phyloP scores from a whole-genome alignment of 1,284 basidiomycete genomes.

The Leccinum subrobustum region DNA sequence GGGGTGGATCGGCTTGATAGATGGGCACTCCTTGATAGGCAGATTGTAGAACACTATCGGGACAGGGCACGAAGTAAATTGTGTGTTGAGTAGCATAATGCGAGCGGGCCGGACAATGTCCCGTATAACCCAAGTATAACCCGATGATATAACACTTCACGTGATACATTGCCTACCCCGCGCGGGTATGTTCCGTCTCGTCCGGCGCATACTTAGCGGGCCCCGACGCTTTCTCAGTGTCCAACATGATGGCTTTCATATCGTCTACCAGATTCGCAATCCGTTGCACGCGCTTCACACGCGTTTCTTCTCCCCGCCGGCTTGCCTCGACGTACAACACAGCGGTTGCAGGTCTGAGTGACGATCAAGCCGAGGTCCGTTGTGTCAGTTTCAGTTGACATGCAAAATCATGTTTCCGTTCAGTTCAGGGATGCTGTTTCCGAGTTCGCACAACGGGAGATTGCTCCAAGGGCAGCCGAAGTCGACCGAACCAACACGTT shows the following conservation, averaged over 20 bases:
- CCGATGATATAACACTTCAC: conserved; percentile 8
- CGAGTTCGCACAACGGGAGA: conserved; percentile 67
- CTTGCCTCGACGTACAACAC: conserved; percentile 64
- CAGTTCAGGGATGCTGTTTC: conserved; percentile 80
- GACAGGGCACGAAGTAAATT: conserved; percentile 29
- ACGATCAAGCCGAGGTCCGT: conserved; percentile 80
- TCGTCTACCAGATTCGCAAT: conserved; percentile 10
- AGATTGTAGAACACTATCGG: conserved; percentile 58
- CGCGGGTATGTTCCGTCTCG: conserved; percentile 22
- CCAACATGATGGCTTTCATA: conserved; percentile 16
- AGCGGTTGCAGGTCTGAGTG: conserved; percentile 78
- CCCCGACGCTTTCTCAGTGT: neutral
- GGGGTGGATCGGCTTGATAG: conserved; percentile 60
- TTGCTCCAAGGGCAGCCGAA: conserved; percentile 80
- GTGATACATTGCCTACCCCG: conserved; percentile 9
- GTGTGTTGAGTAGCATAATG: conserved; percentile 39
- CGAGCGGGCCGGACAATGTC: neutral
- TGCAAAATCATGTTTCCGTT: neutral
- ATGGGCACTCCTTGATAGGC: conserved; percentile 75
- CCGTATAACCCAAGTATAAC: neutral
- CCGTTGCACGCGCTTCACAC: conserved; percentile 2
- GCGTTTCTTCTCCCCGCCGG: conserved; percentile 8
- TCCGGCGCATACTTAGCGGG: neutral
- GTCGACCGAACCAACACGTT: conserved; percentile 83
- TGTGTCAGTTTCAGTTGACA: neutral